Conservation (phyloP, 768 basidiomycete genomes). For the Mycena galericulata region DNA sequence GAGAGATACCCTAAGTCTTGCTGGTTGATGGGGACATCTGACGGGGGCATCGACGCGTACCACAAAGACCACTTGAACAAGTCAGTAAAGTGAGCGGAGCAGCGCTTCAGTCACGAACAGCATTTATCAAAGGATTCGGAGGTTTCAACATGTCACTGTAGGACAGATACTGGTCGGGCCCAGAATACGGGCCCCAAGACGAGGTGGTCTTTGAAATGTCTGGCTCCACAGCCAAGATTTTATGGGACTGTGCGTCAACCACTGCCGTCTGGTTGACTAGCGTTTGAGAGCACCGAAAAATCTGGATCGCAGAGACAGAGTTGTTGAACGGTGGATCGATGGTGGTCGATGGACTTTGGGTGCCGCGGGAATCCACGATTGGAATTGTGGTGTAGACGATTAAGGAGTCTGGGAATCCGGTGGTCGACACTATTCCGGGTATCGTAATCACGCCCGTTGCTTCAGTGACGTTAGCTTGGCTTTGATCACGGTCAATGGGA, state of each 20-base stretch:
- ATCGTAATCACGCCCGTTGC: no score
- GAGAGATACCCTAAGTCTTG: background rate
- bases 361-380: background rate
- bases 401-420: background rate
- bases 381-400: constrained; percentile 1
- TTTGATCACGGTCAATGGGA: no score
- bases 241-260: background rate
- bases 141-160: no score
- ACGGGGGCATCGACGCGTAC: background rate
- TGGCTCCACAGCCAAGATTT: background rate
- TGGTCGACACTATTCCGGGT: no score
- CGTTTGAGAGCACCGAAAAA: background rate
- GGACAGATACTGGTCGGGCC: no score
- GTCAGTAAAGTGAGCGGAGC: no score
- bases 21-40: background rate
- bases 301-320: background rate
- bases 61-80: no score
- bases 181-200: background rate
- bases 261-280: background rate
- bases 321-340: background rate
- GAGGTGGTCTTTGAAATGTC: background rate
- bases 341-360: background rate
- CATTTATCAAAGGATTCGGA: background rate
- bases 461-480: no score
- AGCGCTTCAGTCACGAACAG: background rate